Base-by-base conservation (phyloP, 1,284 basidiomycete species). In the Ustilago xerochloae region DNA sequence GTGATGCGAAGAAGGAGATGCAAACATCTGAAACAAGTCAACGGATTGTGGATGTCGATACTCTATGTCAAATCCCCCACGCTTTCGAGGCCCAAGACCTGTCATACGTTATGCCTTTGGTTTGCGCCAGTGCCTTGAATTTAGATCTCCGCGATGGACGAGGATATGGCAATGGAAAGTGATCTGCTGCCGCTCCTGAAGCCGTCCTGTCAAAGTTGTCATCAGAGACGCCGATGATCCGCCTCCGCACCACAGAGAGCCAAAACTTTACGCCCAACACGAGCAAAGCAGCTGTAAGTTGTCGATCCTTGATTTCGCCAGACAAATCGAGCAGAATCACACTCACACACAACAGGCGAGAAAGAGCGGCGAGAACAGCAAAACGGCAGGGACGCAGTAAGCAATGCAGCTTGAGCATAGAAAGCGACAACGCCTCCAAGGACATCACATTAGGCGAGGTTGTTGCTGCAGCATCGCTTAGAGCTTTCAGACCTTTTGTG, bases 111-210 rank as follows among this genome's bases (percentile, higher is more conserved):
- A n/a, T n/a, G n/a, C n/a, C n/a, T n/a, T 16, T 49, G 47, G 10
- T 35, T 50, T 16, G 28, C 26, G 35, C 49, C 22, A 38, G 53
- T 56, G 38, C 53, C 43, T 56, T 45, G 45, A 46, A 36, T 36
- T 56, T 56, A 32, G 22, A 35, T 10, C 53, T 56, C 53, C 52
- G 41, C 52, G 32, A 54, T 54, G 39, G 30, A 35, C 10, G 52
- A 30, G 52, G 41, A n/a, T 12, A 32, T 29, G 24, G 5, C 6
- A 8, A 13, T 26, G 22, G 41, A 8, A 8, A 43, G 41, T 26
- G 41, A n/a, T n/a, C n/a, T n/a, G n/a, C n/a, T 32, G 30, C 9
- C 3, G 30, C 46, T 33, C n/a, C 46, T 32, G 7, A 18, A 9
- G 16, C 16, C 28, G 26, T n/a, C 28, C 30, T 47, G 46, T 30